Base-by-base conservation (phyloP, 805 yeast species). In the Candida boleticola region DNA sequence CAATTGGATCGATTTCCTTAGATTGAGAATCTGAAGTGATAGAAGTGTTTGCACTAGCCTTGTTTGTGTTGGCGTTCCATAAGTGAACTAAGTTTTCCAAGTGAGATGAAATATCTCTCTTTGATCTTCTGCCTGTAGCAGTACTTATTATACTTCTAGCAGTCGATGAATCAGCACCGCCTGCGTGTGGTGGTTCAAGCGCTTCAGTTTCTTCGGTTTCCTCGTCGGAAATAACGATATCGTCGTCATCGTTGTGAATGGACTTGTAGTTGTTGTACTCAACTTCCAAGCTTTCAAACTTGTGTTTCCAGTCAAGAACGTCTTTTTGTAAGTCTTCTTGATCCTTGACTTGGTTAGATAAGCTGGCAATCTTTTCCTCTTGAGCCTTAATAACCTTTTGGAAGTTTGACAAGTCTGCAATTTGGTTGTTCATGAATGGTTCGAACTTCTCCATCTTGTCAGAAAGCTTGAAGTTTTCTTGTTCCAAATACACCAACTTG, bases 371-470 rank as follows among this genome's bases (percentile, higher is more conserved):
- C 47, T 69, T 61, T 3, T 58, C 62, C 41, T 76, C 76, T 58
- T 80, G 89, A 5, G 62, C 59, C 49, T 76, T 72, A 22, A 85
- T 71, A 19, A 84, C 54, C 16, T 66, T 61, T 52, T 83, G 83
- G 54, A 85, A 60, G 17, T 70, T 70, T 10, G 71, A 64, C 26
- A 82, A 63, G 42, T 80, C 79, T 7, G 74, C 58, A 42, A 82
- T 66, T 52, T 79, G 79, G 31, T 74, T 69, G 44, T 66, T 65
- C 64, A 82, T 71, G 37, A 80, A 64, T 3, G 80, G 73, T 51
- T 81, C 79, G 41, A 80, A 68, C 23, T 74, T 73, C 1, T 44
- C 54, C 13, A 74, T 45, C 46, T 74, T 74, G 10, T 66, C 64
- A 29, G 61, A 63, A 44, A 80, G 54, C 3, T 49, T 44, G 1